phyloP scores from a whole-genome alignment of 331 rosid genomes.

The Malus hybrid region DNA sequence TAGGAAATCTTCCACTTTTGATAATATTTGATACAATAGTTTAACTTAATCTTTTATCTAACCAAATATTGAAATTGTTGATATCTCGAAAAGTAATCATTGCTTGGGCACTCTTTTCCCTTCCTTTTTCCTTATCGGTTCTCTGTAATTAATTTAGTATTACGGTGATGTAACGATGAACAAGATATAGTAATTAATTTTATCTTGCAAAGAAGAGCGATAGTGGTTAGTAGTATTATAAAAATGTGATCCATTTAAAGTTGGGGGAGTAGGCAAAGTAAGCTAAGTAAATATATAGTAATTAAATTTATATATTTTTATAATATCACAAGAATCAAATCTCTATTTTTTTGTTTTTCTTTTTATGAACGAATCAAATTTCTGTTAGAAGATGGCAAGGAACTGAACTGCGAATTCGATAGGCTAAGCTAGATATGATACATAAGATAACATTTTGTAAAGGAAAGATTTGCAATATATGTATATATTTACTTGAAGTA shows the following conservation, averaged over 20 bases:
- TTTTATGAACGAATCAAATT: neutral
- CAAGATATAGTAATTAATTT: constrained; percentile 1
- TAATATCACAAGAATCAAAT: neutral
- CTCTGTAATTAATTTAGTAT: neutral
- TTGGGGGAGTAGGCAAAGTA: neutral
- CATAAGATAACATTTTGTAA: neutral
- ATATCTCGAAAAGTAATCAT: constrained; percentile 12
- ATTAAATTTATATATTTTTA: neutral
- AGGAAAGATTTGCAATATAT: constrained; percentile 3
- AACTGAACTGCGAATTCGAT: constrained; percentile 1
- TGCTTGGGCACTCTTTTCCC: constrained; percentile 5
- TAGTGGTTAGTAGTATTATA: neutral
- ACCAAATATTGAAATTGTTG: neutral
- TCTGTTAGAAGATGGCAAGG: constrained; percentile 3
- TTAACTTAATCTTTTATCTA: neutral
- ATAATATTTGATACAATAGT: neutral
- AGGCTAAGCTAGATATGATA: neutral
- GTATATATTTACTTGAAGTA: neutral
- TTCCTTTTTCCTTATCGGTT: constrained; percentile 1
- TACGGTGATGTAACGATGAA: constrained; percentile 11
- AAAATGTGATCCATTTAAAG: constrained; percentile 7
- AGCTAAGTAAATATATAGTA: neutral
- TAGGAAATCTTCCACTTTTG: neutral
- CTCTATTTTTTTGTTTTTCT: neutral
- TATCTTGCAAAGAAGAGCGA: neutral